phyloP scores from a whole-genome alignment of 108 stramenopile species.

The Asterionellopsis glacialis region DNA sequence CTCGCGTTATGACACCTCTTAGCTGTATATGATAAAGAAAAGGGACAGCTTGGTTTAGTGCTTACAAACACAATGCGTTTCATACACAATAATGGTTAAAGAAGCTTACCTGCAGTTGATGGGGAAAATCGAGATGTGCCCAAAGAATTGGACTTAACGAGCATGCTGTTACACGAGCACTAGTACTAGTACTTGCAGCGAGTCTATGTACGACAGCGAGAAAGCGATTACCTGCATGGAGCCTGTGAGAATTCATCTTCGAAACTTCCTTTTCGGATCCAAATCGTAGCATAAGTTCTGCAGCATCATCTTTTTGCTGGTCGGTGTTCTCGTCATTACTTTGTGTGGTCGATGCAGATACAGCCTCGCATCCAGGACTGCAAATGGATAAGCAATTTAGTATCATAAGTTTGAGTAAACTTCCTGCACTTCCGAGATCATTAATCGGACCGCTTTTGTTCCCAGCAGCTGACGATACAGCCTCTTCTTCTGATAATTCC shows the following conservation, averaged over 20 bases:
- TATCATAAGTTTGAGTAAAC: constrained; percentile 79
- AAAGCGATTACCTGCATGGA: constrained; percentile 76
- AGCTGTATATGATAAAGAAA: constrained; percentile 34
- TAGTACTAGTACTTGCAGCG: constrained; percentile 78
- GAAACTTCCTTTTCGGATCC: constrained; percentile 23
- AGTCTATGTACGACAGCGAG: constrained; percentile 82
- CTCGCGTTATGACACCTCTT: constrained; percentile 85
- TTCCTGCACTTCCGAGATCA: constrained; percentile 79
- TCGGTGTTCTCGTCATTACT: constrained; percentile 20
- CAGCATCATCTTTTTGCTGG: constrained; percentile 8
- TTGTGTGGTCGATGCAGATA: constrained; percentile 6
- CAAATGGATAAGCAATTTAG: constrained; percentile 70
- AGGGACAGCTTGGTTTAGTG: background rate
- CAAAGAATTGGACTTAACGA: constrained; percentile 84
- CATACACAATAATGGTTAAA: background rate
- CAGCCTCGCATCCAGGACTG: constrained; percentile 34
- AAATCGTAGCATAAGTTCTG: constrained; percentile 36
- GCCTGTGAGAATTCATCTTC: constrained; percentile 28
- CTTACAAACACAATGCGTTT: background rate
- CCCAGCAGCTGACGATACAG: constrained; percentile 46
- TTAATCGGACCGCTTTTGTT: constrained; percentile 49
- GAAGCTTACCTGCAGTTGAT: constrained; percentile 59
- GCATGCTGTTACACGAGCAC: constrained; percentile 80
- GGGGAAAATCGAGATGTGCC: constrained; percentile 86
- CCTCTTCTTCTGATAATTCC: constrained; percentile 71